Evolutionary conservation across 164 flowering plant genomes (phyloP), one percentile per base, ranked within the genome.

Genomic region (Aristolochia californica): DNA sequence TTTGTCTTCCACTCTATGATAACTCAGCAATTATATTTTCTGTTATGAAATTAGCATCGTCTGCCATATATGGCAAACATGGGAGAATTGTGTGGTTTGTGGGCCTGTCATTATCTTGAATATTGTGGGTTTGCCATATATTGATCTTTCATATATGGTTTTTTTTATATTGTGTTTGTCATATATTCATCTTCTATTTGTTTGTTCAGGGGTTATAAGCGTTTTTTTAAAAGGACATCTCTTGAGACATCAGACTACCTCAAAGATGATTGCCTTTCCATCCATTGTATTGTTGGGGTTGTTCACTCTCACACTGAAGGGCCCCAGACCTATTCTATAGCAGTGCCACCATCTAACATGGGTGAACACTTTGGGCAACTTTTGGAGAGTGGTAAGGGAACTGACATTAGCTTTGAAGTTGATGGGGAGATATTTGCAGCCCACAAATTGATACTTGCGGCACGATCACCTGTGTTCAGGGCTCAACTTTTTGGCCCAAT

Each of bases 401-500:
- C 73, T 43, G 93, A 89, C 79, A 83, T 87, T 13, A 78, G 58
- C 61, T 85, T 89, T 78, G 87, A 78, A 68, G 88, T 89, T 64
- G 80, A 80, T 64, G 93, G 83, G 5, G 95, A 89, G 72, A 68
- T 40, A 0, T 82, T 82, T 79, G 45, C 78, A 55, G 88, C 95
- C 13, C 95, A 89, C 70, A 89, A 87, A 66, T 51, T 89, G 75
- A 83, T 89, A 24, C 85, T 89, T 66, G 95, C 97, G 22, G 88
- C 88, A 25, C 86, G 97, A 1, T 89, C 97, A 43, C 95, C 91
- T 51, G 97, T 89, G 20, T 89, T 89, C 69, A 76, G 83, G 69
- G 97, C 97, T 25, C 97, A 89, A 68, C 84, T 87, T 65, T 87
- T 78, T 80, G 91, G 95, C 43, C 91, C 84, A 22, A 72, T 81